Evolutionary conservation across 2,329 filamentous ascomycete species (phyloP).

Genomic region (Blumeriella jaapii): DNA sequence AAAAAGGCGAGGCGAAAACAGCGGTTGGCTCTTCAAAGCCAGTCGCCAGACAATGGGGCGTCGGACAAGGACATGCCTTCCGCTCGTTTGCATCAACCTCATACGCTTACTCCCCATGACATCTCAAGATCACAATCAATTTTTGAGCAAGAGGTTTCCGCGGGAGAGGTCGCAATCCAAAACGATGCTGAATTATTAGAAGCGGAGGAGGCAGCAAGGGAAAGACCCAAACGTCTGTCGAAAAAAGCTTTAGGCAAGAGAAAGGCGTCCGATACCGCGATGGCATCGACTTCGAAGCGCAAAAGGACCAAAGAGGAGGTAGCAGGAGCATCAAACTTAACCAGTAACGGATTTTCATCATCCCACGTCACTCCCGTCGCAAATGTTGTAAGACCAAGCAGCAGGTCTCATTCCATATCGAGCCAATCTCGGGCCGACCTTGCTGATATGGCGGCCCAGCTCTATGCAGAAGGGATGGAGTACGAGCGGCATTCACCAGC

Average conservation of each 20-base stretch:
- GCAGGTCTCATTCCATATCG: neutral
- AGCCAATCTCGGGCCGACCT: neutral
- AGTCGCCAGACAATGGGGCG: no score
- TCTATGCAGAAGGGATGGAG: slow-evolving; percentile 1
- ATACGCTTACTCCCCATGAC: neutral
- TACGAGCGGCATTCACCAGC: neutral
- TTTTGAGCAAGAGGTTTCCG: slow-evolving; percentile 1
- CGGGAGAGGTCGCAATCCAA: slow-evolving; percentile 1
- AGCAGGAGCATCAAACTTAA: slow-evolving; percentile 7
- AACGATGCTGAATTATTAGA: neutral
- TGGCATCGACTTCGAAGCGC: slow-evolving; percentile 8
- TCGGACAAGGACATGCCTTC: neutral
- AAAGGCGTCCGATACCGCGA: slow-evolving; percentile 9
- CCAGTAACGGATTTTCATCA: slow-evolving; percentile 6
- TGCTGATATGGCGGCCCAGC: neutral
- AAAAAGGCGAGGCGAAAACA: slow-evolving; percentile 4
- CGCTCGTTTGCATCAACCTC: slow-evolving; percentile 1
- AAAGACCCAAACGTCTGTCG: slow-evolving; percentile 11
- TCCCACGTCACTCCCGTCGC: neutral
- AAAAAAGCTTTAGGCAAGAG: slow-evolving; percentile 20
- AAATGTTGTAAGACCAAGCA: neutral
- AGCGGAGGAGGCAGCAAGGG: slow-evolving; percentile 1
- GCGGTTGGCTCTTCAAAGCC: no score
- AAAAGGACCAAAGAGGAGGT: slow-evolving; percentile 6
- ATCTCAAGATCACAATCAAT: neutral